These are phyloP conservation scores for Podaxis sp. DNA, from an alignment of 768 basidiomycete genomes.

Conservation along the genomic window DNA sequence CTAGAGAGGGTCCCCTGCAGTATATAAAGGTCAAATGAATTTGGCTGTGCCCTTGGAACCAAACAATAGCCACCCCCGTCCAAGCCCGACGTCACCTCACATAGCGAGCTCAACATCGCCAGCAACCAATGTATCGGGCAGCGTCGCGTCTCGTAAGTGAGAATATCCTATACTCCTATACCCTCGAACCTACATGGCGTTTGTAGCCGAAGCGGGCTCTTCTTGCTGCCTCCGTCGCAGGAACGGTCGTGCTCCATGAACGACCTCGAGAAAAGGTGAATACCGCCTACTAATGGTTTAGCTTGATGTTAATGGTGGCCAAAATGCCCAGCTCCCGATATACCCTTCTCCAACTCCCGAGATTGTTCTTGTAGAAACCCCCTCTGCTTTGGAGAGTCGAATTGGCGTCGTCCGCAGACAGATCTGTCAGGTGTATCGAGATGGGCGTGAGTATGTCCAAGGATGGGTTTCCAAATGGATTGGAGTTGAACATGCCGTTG, in stretches of 20 bases:
- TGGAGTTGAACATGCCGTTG: conserved; percentile 76
- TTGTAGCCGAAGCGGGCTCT: conserved; percentile 31
- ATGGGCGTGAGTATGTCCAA: conserved; percentile 66
- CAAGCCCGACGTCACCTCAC: conserved; percentile 15
- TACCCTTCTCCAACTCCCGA: conserved; percentile 64
- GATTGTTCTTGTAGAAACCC: conserved; percentile 69
- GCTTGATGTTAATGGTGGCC: neutral
- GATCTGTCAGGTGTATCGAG: conserved; percentile 48
- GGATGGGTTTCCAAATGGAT: conserved; percentile 80
- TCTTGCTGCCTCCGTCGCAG: conserved; percentile 28
- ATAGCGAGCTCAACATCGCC: conserved; percentile 6
- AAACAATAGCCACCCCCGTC: conserved; percentile 22
- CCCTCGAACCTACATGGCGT: neutral
- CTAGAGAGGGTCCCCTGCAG: neutral
- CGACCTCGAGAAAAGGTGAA: conserved; percentile 27
- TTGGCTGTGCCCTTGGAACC: conserved; percentile 10
- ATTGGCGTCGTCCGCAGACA: conserved; percentile 68
- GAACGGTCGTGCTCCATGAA: conserved; percentile 27
- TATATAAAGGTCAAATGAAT: neutral
- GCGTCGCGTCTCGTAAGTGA: conserved; percentile 27
- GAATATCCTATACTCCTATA: neutral
- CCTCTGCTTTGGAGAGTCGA: conserved; percentile 70
- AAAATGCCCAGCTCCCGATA: conserved; percentile 64
- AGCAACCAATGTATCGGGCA: conserved; percentile 26
- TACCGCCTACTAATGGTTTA: conserved; percentile 1